phyloP scores from a whole-genome alignment of 805 yeast species.

The Blastobotrys muscicola region DNA sequence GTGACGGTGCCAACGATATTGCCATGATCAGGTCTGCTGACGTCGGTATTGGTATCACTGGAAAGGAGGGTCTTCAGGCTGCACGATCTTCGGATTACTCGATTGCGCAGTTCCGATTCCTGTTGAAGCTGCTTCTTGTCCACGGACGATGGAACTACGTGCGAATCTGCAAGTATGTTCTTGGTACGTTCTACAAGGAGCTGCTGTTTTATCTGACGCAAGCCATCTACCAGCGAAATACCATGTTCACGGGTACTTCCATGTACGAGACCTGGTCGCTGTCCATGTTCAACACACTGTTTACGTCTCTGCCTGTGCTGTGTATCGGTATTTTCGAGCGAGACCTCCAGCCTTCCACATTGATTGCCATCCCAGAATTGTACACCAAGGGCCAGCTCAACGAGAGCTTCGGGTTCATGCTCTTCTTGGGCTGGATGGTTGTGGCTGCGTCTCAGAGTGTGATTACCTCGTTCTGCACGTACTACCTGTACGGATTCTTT shows the following conservation, averaged over 20 bases:
- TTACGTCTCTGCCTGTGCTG: conserved; percentile 85
- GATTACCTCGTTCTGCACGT: conserved; percentile 56
- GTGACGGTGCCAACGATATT: conserved; percentile 98
- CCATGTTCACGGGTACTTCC: conserved; percentile 87
- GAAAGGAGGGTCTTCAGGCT: conserved; percentile 94
- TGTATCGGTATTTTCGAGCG: conserved; percentile 94
- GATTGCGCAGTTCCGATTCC: conserved; percentile 84
- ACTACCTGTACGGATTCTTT: conserved; percentile 58
- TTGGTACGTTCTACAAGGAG: conserved; percentile 93
- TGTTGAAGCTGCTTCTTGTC: conserved; percentile 74
- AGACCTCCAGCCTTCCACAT: conserved; percentile 79
- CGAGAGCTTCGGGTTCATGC: conserved; percentile 58
- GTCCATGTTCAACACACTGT: conserved; percentile 93
- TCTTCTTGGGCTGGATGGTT: conserved; percentile 71
- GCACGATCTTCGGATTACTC: conserved; percentile 92
- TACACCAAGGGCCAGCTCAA: conserved; percentile 69
- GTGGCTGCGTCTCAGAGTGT: conserved; percentile 67
- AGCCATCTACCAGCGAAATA: conserved; percentile 73
- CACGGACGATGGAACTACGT: conserved; percentile 95
- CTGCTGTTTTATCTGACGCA: conserved; percentile 83
- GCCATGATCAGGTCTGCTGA: conserved; percentile 99
- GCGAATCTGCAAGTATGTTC: conserved; percentile 82
- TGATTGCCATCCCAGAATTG: conserved; percentile 85
- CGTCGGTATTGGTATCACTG: conserved; percentile 95
- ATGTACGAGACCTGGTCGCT: conserved; percentile 93